A percentile compares a stretch with the other conserved stretches of the same genome.
phyloP scores from a whole-genome alignment of 495 filamentous ascomycete genomes.

The Podospora fimiseda region DNA sequence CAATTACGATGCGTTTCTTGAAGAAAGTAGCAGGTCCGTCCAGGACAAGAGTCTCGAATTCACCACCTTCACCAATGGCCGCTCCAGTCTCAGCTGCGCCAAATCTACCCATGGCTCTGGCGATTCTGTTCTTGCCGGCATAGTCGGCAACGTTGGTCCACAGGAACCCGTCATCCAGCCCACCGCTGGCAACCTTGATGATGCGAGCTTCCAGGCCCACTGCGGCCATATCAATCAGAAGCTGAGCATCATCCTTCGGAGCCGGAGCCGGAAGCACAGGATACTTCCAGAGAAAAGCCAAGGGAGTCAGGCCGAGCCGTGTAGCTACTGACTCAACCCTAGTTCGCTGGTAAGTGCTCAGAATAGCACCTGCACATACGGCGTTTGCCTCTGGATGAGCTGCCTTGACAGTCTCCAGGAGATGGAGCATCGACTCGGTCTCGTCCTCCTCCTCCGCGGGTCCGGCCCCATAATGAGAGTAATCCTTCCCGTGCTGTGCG shows the following conservation, averaged over 20 bases:
- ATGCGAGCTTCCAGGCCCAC: constrained; percentile 75
- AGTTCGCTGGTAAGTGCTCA: constrained; percentile 92
- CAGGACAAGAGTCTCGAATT: constrained; percentile 90
- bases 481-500: constrained; percentile 57
- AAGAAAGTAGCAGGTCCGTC: constrained; percentile 70
- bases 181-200: constrained; percentile 90
- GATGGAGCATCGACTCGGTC: constrained; percentile 75
- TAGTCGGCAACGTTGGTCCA: constrained; percentile 71
- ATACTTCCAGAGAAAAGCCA: constrained; percentile 89
- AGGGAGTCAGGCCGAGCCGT: constrained; percentile 67
- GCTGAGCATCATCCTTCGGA: constrained; percentile 29
- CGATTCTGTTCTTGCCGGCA: constrained; percentile 46
- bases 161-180: constrained; percentile 71
- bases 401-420: constrained; percentile 56
- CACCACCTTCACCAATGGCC: constrained; percentile 85
- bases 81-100: constrained; percentile 56
- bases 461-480: constrained; percentile 31
- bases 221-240: constrained; percentile 76
- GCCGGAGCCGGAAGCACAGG: constrained; percentile 54
- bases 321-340: constrained; percentile 81
- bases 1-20: constrained; percentile 62
- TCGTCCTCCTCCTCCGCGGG: constrained; percentile 51
- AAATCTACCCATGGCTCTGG: constrained; percentile 63
- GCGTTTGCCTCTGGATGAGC: constrained; percentile 74
- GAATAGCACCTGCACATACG: constrained; percentile 82